Conservation (phyloP, 2,329 filamentous ascomycete species). For the Claviceps pazoutovae region DNA sequence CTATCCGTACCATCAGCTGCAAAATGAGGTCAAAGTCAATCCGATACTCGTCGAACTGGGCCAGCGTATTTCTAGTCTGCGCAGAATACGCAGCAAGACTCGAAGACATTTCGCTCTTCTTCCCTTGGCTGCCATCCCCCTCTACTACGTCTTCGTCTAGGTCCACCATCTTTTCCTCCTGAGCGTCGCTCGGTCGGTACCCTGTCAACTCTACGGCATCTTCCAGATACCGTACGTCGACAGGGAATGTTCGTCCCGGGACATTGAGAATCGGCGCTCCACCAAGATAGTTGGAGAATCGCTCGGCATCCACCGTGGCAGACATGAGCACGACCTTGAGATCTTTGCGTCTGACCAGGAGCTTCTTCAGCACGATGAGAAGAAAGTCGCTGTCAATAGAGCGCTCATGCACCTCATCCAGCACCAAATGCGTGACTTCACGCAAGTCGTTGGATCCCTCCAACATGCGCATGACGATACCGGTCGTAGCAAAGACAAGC, state of each 20-base stretch:
- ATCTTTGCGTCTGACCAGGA: conserved; percentile 63
- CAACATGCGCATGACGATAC: conserved; percentile 97
- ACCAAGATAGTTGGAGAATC: conserved; percentile 78
- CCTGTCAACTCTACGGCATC: conserved; percentile 83
- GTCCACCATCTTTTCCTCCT: conserved; percentile 40
- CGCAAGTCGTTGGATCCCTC: conserved; percentile 75
- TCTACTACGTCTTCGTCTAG: conserved; percentile 47
- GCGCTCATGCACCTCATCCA: conserved; percentile 96
- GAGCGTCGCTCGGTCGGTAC: conserved; percentile 39
- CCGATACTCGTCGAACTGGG: conserved; percentile 75
- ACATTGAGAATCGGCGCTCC: conserved; percentile 79
- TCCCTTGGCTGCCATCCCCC: conserved; percentile 32
- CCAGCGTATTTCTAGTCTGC: conserved; percentile 59
- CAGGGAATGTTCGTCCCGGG: conserved; percentile 85
- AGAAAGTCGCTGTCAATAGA: conserved; percentile 96
- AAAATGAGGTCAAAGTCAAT: conserved; percentile 83
- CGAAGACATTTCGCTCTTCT: conserved; percentile 45
- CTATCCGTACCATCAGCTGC: conserved; percentile 63
- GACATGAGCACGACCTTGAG: conserved; percentile 95
- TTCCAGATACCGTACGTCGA: conserved; percentile 76
- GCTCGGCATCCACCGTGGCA: conserved; percentile 84
- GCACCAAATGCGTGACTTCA: conserved; percentile 83
- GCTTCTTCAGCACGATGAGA: conserved; percentile 75
- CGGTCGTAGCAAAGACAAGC: conserved; percentile 76
- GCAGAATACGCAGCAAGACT: conserved; percentile 60